Percentiles rank a stretch among this genome's conserved stretches.
These are phyloP conservation scores for Alternaria sp. DNA, from an alignment of 2,329 filamentous ascomycete species.

Conservation along the genomic window DNA sequence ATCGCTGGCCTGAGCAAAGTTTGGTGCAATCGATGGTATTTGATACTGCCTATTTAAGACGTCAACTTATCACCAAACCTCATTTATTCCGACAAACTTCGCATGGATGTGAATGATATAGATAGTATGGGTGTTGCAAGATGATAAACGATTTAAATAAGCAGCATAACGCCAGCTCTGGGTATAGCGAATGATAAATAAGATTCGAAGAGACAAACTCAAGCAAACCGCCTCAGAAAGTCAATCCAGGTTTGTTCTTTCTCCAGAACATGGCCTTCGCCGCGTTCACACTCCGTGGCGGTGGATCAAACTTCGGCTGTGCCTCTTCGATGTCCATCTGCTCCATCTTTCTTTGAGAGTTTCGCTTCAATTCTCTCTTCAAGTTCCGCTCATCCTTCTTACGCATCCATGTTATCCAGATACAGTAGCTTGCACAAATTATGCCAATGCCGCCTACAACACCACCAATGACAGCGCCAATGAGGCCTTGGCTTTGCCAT, in stretches of 20 bases:
- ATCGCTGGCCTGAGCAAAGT: too few relatives aligned
- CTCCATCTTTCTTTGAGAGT: slow-evolving; percentile 39
- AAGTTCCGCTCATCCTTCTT: slow-evolving; percentile 38
- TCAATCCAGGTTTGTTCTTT: slow-evolving; percentile 31
- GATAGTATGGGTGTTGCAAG: too few relatives aligned
- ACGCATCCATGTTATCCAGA: slow-evolving; percentile 42
- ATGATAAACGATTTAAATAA: slow-evolving; percentile 1
- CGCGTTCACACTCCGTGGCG: slow-evolving; percentile 37
- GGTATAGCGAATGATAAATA: slow-evolving; percentile 20
- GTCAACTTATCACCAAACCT: not conserved
- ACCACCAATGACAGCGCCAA: slow-evolving; percentile 52
- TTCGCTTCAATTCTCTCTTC: slow-evolving; percentile 40
- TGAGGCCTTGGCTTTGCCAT: slow-evolving; percentile 48
- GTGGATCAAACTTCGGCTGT: slow-evolving; percentile 41
- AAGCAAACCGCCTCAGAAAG: slow-evolving; percentile 2
- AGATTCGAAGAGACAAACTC: not conserved
- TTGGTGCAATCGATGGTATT: too few relatives aligned
- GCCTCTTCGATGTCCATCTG: slow-evolving; percentile 47
- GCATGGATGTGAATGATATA: not conserved
- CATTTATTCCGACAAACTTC: not conserved
- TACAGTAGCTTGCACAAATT: slow-evolving; percentile 38
- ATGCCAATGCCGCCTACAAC: slow-evolving; percentile 48
- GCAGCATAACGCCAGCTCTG: slow-evolving; percentile 20
- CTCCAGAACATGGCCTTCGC: slow-evolving; percentile 43
- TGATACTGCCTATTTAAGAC: too few relatives aligned